phyloP scores from a whole-genome alignment of 1,284 basidiomycete species.

The Sporisorium scitamineum region DNA sequence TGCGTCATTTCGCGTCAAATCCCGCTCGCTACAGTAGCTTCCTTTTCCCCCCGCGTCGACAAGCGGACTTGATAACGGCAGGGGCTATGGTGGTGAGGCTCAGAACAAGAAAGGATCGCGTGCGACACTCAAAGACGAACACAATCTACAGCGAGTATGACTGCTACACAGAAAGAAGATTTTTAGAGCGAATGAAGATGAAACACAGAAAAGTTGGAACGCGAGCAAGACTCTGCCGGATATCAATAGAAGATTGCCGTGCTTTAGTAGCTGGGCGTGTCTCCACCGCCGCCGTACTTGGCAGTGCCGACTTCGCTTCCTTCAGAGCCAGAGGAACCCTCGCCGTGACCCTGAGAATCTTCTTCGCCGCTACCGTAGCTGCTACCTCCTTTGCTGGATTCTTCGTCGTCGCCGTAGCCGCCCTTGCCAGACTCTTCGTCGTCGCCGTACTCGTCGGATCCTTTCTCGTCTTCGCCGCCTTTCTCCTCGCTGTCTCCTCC shows the following conservation, averaged over 20 bases:
- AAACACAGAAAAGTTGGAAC: neutral
- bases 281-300: conserved; percentile 18
- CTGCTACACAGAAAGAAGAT: too few species aligned
- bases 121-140: too few species aligned
- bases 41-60: too few species aligned
- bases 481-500: neutral
- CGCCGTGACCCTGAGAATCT: conserved; percentile 2
- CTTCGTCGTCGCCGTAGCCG: neutral
- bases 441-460: neutral
- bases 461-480: neutral
- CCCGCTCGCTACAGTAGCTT: too few species aligned
- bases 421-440: neutral
- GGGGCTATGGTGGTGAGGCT: too few species aligned
- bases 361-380: neutral
- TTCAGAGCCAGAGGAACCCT: conserved; percentile 1
- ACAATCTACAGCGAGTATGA: too few species aligned
- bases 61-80: too few species aligned
- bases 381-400: neutral
- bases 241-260: neutral
- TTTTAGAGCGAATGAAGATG: neutral
- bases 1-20: conserved; percentile 16
- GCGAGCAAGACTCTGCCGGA: neutral
- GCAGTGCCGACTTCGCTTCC: conserved; percentile 2
- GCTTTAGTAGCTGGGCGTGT: conserved; percentile 9
- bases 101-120: too few species aligned